Evolutionary conservation across 768 basidiomycete genomes (phyloP).

Genomic region (Hortiboletus campestris): DNA sequence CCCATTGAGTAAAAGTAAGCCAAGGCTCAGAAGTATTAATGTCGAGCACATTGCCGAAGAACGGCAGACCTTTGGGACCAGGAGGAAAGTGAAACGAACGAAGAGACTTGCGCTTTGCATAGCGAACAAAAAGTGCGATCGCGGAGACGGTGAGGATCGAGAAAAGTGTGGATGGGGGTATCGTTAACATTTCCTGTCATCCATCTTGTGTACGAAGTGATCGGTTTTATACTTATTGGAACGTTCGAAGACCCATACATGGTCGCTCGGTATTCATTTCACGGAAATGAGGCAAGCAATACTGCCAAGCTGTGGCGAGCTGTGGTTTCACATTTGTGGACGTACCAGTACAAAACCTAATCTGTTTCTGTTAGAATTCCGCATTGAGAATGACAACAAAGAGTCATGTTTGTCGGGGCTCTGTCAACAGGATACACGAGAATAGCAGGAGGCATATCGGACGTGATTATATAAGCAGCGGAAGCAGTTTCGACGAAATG

Average conservation of each 20-base stretch:
- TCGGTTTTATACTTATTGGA: slow-evolving; percentile 16
- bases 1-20: slow-evolving; percentile 36
- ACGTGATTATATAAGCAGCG: too few relatives aligned
- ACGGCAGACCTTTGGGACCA: slow-evolving; percentile 31
- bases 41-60: slow-evolving; percentile 29
- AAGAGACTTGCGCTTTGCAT: slow-evolving; percentile 11
- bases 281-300: neutral
- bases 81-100: slow-evolving; percentile 21
- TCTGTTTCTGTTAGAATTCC: too few relatives aligned
- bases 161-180: slow-evolving; percentile 7
- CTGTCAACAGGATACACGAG: too few relatives aligned
- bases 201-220: neutral
- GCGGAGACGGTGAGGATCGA: slow-evolving; percentile 2
- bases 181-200: slow-evolving; percentile 1
- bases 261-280: slow-evolving; percentile 9
- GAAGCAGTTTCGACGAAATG: neutral
- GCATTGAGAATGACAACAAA: too few relatives aligned
- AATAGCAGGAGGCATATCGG: too few relatives aligned
- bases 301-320: neutral
- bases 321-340: neutral
- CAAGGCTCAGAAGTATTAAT: slow-evolving; percentile 28
- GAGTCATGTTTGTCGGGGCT: too few relatives aligned
- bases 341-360: neutral
- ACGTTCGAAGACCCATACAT: slow-evolving; percentile 1
- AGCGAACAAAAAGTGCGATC: slow-evolving; percentile 7